Evolutionary conservation across 2,329 filamentous ascomycete genomes (phyloP), one percentile per base, ranked within the genome.

Genomic region (Bipolaris gigantea): DNA sequence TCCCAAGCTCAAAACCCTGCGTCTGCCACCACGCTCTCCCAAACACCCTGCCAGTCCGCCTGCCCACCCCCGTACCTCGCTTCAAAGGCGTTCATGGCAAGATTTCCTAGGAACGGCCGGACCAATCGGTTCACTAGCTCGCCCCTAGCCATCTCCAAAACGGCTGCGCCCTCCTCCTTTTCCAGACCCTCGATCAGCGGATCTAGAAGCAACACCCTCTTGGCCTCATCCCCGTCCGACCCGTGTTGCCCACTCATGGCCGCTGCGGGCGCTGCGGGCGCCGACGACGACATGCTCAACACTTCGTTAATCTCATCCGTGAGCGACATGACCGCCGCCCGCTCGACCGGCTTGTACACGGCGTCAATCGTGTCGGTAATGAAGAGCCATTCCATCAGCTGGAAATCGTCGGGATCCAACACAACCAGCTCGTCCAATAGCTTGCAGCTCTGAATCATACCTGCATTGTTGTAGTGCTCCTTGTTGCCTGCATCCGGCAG

Each of bases 371-470:
- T 97, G 74, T 99, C 94, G 1, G 92, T 96, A 50, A 99, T 87
- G 73, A 96, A 99, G 4, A 97, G 84, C 94, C 94, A 99, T 78
- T 97, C 91, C 67, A 96, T 89, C n/a, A 97, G 83, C 74, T 97
- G 94, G 76, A 97, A 99, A 72, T 99, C 94, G 63, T 99, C 94
- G 0, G 92, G 93, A 4, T 89, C 88, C 7, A 92, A 81, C 39
- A 91, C 87, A 13, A 97, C 83, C n/a, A 99, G 80, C 18, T 92
- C 80, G 68, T 99, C 94, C 3, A 99, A 82, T 3, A 99, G 82
- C 71, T 97, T 99, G 77, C 92, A 97, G 0, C 92, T 92, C 73
- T 99, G 93, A 3, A 99, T 78, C 15, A 97, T 79, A 2, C 89
- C 86, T 2, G 85, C 78, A 61, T 90, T 89, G 67, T 85, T 90